Evolutionary conservation across 2,329 filamentous ascomycete genomes (phyloP), one percentile per base, ranked within the genome.

Genomic region (Stachybotrys echinatus): DNA sequence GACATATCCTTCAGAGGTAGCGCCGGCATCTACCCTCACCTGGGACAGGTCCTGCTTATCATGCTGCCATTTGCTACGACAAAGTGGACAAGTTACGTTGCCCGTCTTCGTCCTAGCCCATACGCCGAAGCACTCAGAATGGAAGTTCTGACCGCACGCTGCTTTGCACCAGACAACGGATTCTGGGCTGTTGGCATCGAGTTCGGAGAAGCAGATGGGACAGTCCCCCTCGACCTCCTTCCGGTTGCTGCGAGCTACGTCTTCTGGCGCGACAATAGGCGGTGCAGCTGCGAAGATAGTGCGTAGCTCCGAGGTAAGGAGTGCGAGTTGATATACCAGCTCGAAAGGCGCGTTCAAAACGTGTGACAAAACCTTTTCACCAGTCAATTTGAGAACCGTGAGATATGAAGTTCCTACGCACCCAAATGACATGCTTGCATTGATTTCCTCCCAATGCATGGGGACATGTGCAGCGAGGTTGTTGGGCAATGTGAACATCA

Each of bases 341-440:
- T 82, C 62, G 48, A 69, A 72, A 3, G 73, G 75, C 1, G 80
- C 83, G 44, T 77, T 77, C 31, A 87, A 74, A 2, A 87, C 80
- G 18, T 77, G 74, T 12, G 76, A 69, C 62, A 87, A 72, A 21
- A 85, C 72, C 74, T 79, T 37, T 1, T 20, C 10, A 2, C 7
- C 6, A 4, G 20, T 22, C 12, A 23, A 27, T n/a, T n/a, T 2
- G 54, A n/a, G n/a, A n/a, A n/a, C n/a, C n/a, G n/a, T n/a, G n/a
- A n/a, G n/a, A n/a, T n/a, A n/a, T n/a, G n/a, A n/a, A n/a, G n/a
- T n/a, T n/a, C n/a, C n/a, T n/a, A n/a, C n/a, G 40, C 27, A 78
- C 79, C 58, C 83, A 87, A 42, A 85, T 53, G 22, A 83, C 68
- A 56, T 88, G 84, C 59, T 87, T 87, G 74, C 84, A 86, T 53